Base-by-base conservation (phyloP, 441 rosid species). In the Croton laevigatus region DNA sequence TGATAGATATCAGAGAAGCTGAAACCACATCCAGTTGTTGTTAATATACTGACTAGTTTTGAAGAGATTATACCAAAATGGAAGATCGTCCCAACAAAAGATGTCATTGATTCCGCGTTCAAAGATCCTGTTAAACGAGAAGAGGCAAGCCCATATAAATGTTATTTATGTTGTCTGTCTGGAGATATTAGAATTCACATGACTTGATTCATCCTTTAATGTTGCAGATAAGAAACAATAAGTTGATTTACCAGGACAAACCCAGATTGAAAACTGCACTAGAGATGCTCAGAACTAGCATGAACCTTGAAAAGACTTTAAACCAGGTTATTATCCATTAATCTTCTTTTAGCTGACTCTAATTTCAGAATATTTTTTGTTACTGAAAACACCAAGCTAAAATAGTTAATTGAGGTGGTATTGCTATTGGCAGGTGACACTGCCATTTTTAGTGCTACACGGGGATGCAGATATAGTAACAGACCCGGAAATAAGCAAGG, bases 401-500 rank as follows among this genome's bases (percentile, higher is more conserved):
- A 42, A 27, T 1, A 27, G 44, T 40, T 40, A 40, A 40, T 40
- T 1, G 20, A 48, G 37, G 10, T 64, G 20, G 59, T 49, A 44
- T 2, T 62, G 23, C 12, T 59, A 12, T 54, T 74, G 52, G 82
- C 81, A 93, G 95, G 88, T 89, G 42, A 86, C 73, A 5, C 36
- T 95, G 1, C 96, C 99, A 5, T 95, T 95, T 81, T 79, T 93
- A 11, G 92, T 95, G 2, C 59, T 95, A 59, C 99, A 95, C 27
- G 97, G 99, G 0, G 97, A 95, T 62, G 94, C 95, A 5, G 98
- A 95, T 65, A 89, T 55, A 3, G 96, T 95, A 59, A 95, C 99
- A 1, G 99, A 93, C 62, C 99, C 99, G 16, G 99, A 93, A 84
- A 83, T 89, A 70, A 95, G 99, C 86, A 95, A 91, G 79, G 95